Base-by-base conservation (phyloP, 208 protist species). In the Trypanosoma brucei region DNA sequence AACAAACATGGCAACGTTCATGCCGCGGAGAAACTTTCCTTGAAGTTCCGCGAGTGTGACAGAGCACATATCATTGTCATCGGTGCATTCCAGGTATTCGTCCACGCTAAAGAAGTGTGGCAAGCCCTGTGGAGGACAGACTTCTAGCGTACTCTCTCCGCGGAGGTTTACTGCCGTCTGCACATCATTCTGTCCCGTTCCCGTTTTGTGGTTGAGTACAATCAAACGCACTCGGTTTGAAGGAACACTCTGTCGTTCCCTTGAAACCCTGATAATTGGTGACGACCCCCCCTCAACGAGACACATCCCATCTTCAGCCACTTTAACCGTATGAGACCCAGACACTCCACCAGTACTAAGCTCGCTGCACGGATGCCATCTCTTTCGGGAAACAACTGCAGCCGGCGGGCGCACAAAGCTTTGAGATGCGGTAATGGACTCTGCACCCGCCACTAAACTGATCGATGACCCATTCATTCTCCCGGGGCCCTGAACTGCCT, bases 41-140 rank as follows among this genome's bases (percentile, higher is more conserved):
- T 65, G 69, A 50, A 85, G 63, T 56, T 83, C 73, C 9, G 57
- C 63, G 50, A 91, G 63, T 33, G 70, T 79, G 33, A 73, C 37
- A 40, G 80, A 91, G 13, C 68, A 72, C 11, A 88, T 52, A 59
- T 33, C 66, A 42, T 68, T 62, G 45, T 64, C 40, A 31, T 70
- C 59, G n/a, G 46, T n/a, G 70, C 68, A 77, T 36, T 51, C 67
- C 34, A 87, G 37, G 46, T 69, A 87, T 76, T 91, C 84, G 65
- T 85, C 78, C 7, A 91, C 84, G 40, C 78, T 38, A 70, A 78
- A 87, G 61, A 78, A 86, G 40, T 69, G 83, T 11, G 79, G 50
- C 14, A 46, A 30, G 33, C 78, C 78, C 38, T 57, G 56, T 30
- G 62, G 42, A 36, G 67, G 66, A 58, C 59, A 67, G 54, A 90